Base-by-base conservation (phyloP, 208 protist species). In the Trypanosoma boissoni region DNA sequence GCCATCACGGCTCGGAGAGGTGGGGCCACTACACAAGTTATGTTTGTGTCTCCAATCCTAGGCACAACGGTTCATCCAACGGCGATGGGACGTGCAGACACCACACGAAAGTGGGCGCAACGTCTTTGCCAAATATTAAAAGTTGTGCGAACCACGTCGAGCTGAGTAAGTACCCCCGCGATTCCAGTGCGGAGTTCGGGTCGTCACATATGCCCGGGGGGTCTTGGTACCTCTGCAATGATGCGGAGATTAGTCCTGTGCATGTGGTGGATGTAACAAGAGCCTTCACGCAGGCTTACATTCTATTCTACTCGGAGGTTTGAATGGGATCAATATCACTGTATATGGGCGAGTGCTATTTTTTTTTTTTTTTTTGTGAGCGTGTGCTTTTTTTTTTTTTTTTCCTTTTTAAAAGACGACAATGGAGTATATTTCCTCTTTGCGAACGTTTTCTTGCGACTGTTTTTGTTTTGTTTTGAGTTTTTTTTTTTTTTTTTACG, bases 21-120 rank as follows among this genome's bases (percentile, higher is more conserved):
- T 84, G 62, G 36, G 88, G 88, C 9, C 88, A 95, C 58, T 95
- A 95, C 74, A 91, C 78, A 10, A 78, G 69, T 58, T 95, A 88
- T 55, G 83, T 91, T 5, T 74, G 68, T 43, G 46, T 78, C 3
- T 42, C 14, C 7, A 60, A 5, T 8, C 20, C n/a, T 10, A 28
- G 36, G 9, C 48, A 27, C 16, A n/a, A n/a, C n/a, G n/a, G n/a
- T n/a, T n/a, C n/a, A n/a, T n/a, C n/a, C n/a, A n/a, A n/a, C n/a
- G n/a, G n/a, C n/a, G n/a, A n/a, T n/a, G n/a, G n/a, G n/a, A n/a
- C n/a, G n/a, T n/a, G n/a, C n/a, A n/a, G n/a, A n/a, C n/a, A n/a
- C n/a, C n/a, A n/a, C n/a, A n/a, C n/a, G n/a, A n/a, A n/a, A n/a
- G n/a, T n/a, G n/a, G n/a, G n/a, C n/a, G n/a, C n/a, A n/a, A n/a